Conservation (phyloP, 306 rosid genomes). For the Luffa aegyptiaca region DNA sequence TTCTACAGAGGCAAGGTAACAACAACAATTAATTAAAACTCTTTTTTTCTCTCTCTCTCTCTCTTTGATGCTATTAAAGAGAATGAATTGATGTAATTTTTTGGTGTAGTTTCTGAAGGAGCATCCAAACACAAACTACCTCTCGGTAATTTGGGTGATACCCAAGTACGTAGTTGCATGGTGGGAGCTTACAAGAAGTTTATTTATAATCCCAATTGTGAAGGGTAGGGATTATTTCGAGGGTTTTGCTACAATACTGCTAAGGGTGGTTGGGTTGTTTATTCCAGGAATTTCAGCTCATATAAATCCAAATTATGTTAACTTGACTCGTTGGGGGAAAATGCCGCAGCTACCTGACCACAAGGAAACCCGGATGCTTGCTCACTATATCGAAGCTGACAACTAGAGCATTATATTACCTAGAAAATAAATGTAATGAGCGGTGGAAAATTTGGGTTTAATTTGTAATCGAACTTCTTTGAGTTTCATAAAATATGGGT, state of each 20-base stretch:
- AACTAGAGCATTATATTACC: too few species aligned
- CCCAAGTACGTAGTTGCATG: background rate
- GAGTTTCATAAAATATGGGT: too few species aligned
- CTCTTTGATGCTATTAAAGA: too few species aligned
- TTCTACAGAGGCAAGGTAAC: slow-evolving; percentile 45
- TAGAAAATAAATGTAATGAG: too few species aligned
- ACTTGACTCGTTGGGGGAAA: background rate
- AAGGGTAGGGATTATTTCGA: background rate
- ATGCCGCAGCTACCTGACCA: background rate
- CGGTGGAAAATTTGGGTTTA: too few species aligned
- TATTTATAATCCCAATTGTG: background rate
- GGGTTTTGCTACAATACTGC: too few species aligned
- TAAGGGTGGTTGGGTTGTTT: background rate
- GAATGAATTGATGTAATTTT: too few species aligned
- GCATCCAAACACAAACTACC: background rate
- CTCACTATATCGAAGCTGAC: background rate
- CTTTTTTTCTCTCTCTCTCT: too few species aligned
- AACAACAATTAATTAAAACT: too few species aligned
- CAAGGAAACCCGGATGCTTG: background rate
- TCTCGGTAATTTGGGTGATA: background rate
- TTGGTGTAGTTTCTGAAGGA: too few species aligned
- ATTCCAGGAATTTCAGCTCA: background rate
- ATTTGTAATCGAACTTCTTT: too few species aligned
- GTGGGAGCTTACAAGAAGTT: background rate
- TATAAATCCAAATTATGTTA: background rate